phyloP scores from a whole-genome alignment of 2,329 filamentous ascomycete species.

The Colletotrichum sp. region DNA sequence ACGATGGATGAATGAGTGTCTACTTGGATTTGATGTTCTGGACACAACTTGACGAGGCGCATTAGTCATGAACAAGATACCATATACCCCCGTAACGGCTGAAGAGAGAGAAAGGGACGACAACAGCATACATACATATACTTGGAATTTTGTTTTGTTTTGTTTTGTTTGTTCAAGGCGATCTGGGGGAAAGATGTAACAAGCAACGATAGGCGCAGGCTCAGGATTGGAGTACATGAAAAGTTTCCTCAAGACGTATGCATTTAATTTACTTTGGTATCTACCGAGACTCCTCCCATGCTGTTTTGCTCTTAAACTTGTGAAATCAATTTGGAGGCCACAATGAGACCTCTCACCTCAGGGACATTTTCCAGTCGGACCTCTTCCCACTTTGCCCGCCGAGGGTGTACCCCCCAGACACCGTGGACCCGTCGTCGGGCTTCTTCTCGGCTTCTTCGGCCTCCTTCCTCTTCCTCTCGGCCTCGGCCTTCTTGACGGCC shows the following conservation, averaged over 20 bases:
- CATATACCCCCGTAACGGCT: conserved; percentile 9
- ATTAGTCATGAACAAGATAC: conserved; percentile 16
- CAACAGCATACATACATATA: not conserved
- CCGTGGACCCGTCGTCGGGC: conserved; percentile 14
- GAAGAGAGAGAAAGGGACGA: not conserved
- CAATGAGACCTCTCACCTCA: not conserved
- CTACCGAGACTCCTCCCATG: not conserved
- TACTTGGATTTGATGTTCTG: conserved; percentile 4
- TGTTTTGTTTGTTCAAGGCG: not conserved
- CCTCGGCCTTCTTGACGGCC: conserved; percentile 32
- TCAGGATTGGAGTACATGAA: not conserved
- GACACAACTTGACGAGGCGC: conserved; percentile 2
- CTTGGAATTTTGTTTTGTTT: not conserved
- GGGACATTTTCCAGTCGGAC: conserved; percentile 26
- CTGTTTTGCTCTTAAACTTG: not conserved
- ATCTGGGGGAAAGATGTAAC: not conserved
- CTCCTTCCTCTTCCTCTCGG: conserved; percentile 7
- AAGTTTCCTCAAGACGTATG: not conserved
- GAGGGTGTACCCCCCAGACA: conserved; percentile 24
- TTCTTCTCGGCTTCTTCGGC: not conserved
- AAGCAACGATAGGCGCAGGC: not conserved
- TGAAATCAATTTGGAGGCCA: not conserved
- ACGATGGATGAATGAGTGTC: not conserved
- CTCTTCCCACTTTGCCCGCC: conserved; percentile 1
- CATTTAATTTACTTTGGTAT: not conserved